Evolutionary conservation across 768 basidiomycete species (phyloP).

Genomic region (Tubosaeta brunneosetosa): DNA sequence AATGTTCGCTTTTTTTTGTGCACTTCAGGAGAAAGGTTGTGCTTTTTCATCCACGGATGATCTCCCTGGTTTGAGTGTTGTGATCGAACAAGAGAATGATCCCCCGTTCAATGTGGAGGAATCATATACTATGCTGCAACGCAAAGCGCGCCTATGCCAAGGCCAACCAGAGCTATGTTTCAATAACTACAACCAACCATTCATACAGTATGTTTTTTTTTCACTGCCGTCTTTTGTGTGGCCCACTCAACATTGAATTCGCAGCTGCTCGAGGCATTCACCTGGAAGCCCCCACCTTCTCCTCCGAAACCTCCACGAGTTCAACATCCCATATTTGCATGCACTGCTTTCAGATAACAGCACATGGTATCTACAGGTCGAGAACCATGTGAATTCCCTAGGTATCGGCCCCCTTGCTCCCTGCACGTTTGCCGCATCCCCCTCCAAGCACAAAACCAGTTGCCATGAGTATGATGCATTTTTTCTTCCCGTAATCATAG

Average conservation of each 20-base stretch:
- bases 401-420: conserved; percentile 22
- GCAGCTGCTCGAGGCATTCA: not conserved
- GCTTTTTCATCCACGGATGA: not conserved
- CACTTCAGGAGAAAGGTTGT: not conserved
- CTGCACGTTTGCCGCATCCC: conserved; percentile 14
- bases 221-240: too few species aligned
- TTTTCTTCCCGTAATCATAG: too few species aligned
- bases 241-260: too few species aligned
- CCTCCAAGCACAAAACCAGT: conserved; percentile 11
- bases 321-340: conserved; percentile 11
- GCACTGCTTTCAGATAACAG: conserved; percentile 13
- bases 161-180: not conserved
- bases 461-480: conserved; percentile 21
- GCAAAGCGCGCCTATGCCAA: not conserved
- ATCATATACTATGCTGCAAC: too few species aligned
- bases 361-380: not conserved
- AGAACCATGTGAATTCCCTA: conserved; percentile 1
- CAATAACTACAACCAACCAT: not conserved
- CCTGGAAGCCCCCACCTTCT: conserved; percentile 13
- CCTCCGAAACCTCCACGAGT: conserved; percentile 17
- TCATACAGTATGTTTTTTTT: too few species aligned
- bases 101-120: not conserved
- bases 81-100: not conserved
- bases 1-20: not conserved
- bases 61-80: not conserved